Percentiles rank a stretch among this genome's conserved stretches.
These are phyloP conservation scores for Psophocarpus tetragonolobus DNA, from an alignment of 306 rosid genomes.

Conservation along the genomic window DNA sequence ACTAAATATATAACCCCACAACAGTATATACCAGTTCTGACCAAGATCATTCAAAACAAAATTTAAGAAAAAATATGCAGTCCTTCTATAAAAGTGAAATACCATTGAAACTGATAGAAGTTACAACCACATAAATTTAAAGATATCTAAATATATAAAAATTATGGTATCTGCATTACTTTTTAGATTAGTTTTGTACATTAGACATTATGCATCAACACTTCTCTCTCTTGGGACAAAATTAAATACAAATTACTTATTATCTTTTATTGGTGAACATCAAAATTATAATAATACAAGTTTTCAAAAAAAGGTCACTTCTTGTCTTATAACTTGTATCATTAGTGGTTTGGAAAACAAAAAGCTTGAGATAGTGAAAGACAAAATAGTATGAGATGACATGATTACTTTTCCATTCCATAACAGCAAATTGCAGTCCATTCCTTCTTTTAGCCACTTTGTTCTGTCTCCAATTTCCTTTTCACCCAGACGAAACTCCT, in stretches of 20 bases:
- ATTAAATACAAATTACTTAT: not conserved
- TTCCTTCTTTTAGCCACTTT: constrained; percentile 97
- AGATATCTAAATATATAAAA: not conserved
- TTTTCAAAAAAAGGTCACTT: not conserved
- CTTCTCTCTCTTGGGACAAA: constrained; percentile 9
- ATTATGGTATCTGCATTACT: not conserved
- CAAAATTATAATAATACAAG: not conserved
- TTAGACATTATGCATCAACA: constrained; percentile 1
- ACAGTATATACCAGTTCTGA: not conserved
- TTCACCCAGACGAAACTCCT: constrained; percentile 78
- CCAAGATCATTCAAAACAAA: constrained; percentile 7
- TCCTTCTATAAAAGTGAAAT: not conserved
- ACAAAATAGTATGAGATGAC: constrained; percentile 22
- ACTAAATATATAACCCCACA: not conserved
- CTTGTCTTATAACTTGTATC: constrained; percentile 8
- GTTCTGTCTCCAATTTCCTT: constrained; percentile 66
- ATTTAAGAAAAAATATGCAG: not conserved
- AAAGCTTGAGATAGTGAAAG: constrained; percentile 13
- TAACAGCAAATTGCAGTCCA: constrained; percentile 84
- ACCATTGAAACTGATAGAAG: constrained; percentile 5
- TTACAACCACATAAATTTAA: constrained; percentile 12
- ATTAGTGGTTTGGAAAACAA: not conserved
- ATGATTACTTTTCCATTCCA: constrained; percentile 85
- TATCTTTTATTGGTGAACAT: not conserved
- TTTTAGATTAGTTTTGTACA: not conserved